Conservation (phyloP, 2,329 filamentous ascomycete genomes). For the Exophiala viscosa region DNA sequence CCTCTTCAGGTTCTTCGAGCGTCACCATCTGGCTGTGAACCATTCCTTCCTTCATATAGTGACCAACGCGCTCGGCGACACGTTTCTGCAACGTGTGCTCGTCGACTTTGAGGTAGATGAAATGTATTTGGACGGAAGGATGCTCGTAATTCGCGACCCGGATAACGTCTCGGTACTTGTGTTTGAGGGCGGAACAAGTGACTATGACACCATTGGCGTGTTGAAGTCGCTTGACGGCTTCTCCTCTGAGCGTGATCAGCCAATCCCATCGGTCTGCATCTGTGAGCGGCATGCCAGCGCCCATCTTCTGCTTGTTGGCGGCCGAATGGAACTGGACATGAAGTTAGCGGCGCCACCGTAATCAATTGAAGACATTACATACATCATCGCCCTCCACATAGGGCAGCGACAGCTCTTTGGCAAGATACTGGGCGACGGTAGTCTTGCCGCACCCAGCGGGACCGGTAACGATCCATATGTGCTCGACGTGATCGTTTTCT, state of each 20-base stretch:
- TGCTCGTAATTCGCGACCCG: slow-evolving; percentile 74
- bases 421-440: slow-evolving; percentile 65
- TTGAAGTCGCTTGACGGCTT: slow-evolving; percentile 42
- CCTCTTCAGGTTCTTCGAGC: slow-evolving; percentile 71
- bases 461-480: slow-evolving; percentile 78
- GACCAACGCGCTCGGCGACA: slow-evolving; percentile 69
- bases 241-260: slow-evolving; percentile 74
- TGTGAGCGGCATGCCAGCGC: slow-evolving; percentile 73
- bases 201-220: slow-evolving; percentile 76
- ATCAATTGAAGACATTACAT: slow-evolving; percentile 35
- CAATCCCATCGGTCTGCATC: slow-evolving; percentile 98
- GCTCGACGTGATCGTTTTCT: slow-evolving; percentile 44
- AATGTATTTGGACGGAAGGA: slow-evolving; percentile 74
- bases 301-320: slow-evolving; percentile 89
- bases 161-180: slow-evolving; percentile 93
- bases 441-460: slow-evolving; percentile 78
- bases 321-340: slow-evolving; percentile 45
- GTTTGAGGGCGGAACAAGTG: slow-evolving; percentile 93
- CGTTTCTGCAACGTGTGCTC: slow-evolving; percentile 72
- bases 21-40: slow-evolving; percentile 86
- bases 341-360: slow-evolving; percentile 13
- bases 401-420: slow-evolving; percentile 60
- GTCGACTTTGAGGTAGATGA: slow-evolving; percentile 80
- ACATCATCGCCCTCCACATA: slow-evolving; percentile 78
- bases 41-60: slow-evolving; percentile 97